Conservation (phyloP, 2,329 filamentous ascomycete species). For the Monosporascus sp. region DNA sequence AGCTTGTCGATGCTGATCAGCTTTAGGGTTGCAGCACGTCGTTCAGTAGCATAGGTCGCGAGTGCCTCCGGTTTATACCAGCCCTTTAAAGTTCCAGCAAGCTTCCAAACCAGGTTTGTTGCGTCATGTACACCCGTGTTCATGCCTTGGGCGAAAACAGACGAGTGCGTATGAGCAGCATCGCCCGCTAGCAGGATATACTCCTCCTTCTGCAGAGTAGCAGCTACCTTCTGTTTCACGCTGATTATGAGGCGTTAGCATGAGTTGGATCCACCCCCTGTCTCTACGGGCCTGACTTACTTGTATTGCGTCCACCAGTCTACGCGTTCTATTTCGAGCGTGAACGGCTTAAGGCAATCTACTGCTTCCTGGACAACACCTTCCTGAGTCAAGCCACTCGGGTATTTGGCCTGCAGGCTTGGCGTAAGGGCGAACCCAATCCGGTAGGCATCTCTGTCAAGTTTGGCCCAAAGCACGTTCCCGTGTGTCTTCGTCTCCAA, state of each 20-base stretch:
- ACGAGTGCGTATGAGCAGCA: slow-evolving; percentile 50
- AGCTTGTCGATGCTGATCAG: neutral
- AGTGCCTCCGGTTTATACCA: neutral
- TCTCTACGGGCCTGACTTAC: slow-evolving; percentile 47
- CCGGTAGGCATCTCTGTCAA: slow-evolving; percentile 2
- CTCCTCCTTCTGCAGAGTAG: neutral
- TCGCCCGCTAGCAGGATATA: slow-evolving; percentile 47
- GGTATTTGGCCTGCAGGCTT: slow-evolving; percentile 3
- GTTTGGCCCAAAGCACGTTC: slow-evolving; percentile 4
- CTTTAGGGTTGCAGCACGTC: neutral
- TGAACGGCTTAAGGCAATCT: slow-evolving; percentile 1
- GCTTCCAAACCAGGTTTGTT: slow-evolving; percentile 51
- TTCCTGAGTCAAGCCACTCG: neutral
- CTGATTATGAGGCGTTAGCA: neutral
- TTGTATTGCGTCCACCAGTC: slow-evolving; percentile 50
- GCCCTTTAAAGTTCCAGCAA: slow-evolving; percentile 17
- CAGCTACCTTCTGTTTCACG: neutral
- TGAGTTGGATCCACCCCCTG: neutral
- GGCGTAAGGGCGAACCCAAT: slow-evolving; percentile 7
- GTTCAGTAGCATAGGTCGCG: neutral
- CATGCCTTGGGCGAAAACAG: slow-evolving; percentile 50
- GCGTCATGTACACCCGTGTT: slow-evolving; percentile 52
- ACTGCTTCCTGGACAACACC: neutral
- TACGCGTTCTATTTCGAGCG: slow-evolving; percentile 4
- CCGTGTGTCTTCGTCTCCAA: slow-evolving; percentile 5